Evolutionary conservation across 2,329 filamentous ascomycete genomes (phyloP).

Genomic region (Monosporascus sp.): DNA sequence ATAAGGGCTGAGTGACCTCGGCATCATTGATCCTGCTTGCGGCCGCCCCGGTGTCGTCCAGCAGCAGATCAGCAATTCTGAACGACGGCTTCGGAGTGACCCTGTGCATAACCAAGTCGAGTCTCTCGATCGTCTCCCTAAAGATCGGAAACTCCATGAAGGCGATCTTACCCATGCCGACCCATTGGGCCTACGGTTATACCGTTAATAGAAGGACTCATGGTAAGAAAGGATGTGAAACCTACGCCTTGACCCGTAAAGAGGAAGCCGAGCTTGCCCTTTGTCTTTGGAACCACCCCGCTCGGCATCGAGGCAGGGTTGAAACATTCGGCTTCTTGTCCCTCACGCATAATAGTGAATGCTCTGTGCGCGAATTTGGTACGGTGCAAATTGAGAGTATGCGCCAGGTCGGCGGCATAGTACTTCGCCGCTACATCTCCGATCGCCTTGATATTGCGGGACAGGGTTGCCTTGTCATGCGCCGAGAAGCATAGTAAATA

Average conservation of each 20-base stretch:
- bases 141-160: conserved; percentile 1
- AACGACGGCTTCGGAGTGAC: conserved; percentile 5
- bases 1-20: conserved; percentile 29
- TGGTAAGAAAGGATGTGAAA: neutral
- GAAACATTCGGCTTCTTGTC: conserved; percentile 1
- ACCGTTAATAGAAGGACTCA: neutral
- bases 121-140: conserved; percentile 5
- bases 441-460: conserved; percentile 15
- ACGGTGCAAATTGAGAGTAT: conserved; percentile 5
- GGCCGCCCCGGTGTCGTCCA: conserved; percentile 1
- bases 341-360: conserved; percentile 1
- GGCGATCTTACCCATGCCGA: conserved; percentile 2
- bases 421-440: conserved; percentile 10
- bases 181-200: conserved; percentile 3
- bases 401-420: conserved; percentile 6
- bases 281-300: neutral
- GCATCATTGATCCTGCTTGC: conserved; percentile 11
- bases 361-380: conserved; percentile 3
- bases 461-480: conserved; percentile 7
- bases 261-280: conserved; percentile 1
- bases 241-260: conserved; percentile 6
- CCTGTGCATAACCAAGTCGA: conserved; percentile 9
- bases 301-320: neutral
- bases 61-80: conserved; percentile 8
- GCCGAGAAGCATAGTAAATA: conserved; percentile 7